These are phyloP conservation scores for Linderniella brevidens DNA, from an alignment of 257 asterid species.

Conservation along the genomic window DNA sequence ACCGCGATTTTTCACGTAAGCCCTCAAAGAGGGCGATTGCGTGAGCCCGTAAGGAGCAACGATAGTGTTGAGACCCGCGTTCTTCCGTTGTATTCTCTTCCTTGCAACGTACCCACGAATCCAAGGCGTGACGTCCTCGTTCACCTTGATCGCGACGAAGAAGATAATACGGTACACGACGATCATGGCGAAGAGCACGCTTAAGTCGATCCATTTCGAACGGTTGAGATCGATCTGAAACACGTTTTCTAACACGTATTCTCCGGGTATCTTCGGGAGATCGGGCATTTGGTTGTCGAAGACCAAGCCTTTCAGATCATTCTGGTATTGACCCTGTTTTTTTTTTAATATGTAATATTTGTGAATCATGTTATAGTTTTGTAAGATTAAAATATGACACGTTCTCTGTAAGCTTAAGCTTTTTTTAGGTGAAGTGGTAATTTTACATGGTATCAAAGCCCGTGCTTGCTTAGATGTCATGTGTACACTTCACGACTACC, in stretches of 20 bases:
- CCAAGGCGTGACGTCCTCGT: conserved; percentile 96
- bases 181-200: conserved; percentile 79
- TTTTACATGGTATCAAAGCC: no score
- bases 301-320: conserved; percentile 63
- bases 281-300: conserved; percentile 77
- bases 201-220: conserved; percentile 74
- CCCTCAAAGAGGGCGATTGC: conserved; percentile 81
- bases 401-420: no score
- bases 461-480: no score
- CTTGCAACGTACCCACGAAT: conserved; percentile 78
- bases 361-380: no score
- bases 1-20: conserved; percentile 36
- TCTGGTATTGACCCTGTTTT: conserved; percentile 85
- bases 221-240: conserved; percentile 73
- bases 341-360: no score
- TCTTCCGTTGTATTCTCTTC: conserved; percentile 60
- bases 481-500: no score
- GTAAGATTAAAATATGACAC: no score
- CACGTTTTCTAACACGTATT: conserved; percentile 58
- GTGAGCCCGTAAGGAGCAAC: conserved; percentile 66
- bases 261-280: conserved; percentile 76
- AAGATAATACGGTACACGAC: conserved; percentile 66
- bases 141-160: conserved; percentile 78
- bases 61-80: conserved; percentile 36
- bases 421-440: no score